phyloP scores from a whole-genome alignment of 495 filamentous ascomycete species.

The Talaromyces stipitatus region DNA sequence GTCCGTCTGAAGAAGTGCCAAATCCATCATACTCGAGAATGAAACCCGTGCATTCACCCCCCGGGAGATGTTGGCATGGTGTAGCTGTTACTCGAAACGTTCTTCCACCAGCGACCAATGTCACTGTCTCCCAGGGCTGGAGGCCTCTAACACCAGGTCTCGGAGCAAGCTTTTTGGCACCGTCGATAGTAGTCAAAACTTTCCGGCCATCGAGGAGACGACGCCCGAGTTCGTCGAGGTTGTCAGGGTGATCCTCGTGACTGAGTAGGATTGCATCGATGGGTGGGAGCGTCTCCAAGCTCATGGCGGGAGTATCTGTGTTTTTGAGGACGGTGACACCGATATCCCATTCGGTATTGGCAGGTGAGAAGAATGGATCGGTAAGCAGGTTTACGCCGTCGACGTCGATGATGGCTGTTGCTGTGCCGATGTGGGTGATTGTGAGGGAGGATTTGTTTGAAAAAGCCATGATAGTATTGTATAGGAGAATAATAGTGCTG shows the following conservation, averaged over 20 bases:
- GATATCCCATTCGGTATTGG: constrained; percentile 28
- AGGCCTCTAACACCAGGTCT: constrained; percentile 35
- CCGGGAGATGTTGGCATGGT: constrained; percentile 38
- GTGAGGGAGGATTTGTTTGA: background rate
- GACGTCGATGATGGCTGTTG: constrained; percentile 42
- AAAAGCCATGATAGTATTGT: background rate
- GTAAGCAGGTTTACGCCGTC: constrained; percentile 41
- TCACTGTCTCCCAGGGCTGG: constrained; percentile 18
- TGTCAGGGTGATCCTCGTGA: constrained; percentile 51
- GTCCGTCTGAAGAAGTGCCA: constrained; percentile 25
- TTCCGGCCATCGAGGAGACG: constrained; percentile 38
- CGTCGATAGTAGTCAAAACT: constrained; percentile 45
- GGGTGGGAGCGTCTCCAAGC: constrained; percentile 30
- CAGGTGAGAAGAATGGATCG: constrained; percentile 46
- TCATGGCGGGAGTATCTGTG: constrained; percentile 25
- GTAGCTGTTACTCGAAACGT: constrained; percentile 29
- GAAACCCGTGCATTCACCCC: constrained; percentile 43
- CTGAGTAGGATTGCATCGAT: constrained; percentile 47
- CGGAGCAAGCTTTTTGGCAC: constrained; percentile 33
- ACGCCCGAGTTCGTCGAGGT: constrained; percentile 37
- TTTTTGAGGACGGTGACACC: constrained; percentile 22
- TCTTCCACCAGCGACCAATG: constrained; percentile 16
- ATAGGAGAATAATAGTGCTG: no score
- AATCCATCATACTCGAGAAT: constrained; percentile 31
- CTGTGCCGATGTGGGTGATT: constrained; percentile 44